These are phyloP conservation scores for Trichoderma gracile DNA, from an alignment of 2,329 filamentous ascomycete species.

Conservation along the genomic window DNA sequence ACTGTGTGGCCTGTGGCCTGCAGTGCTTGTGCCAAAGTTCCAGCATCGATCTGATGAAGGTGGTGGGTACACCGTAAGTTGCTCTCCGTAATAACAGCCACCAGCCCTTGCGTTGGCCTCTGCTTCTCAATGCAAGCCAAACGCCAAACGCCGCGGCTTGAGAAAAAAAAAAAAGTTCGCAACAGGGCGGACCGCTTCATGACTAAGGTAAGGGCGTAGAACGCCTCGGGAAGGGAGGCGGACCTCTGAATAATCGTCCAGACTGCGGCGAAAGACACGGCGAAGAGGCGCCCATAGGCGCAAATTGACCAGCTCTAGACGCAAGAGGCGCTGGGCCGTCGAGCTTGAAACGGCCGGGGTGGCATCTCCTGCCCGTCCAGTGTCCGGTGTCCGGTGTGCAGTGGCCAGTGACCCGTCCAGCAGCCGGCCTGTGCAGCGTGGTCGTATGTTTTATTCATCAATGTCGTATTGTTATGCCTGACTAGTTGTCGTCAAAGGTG, in stretches of 20 bases:
- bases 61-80: constrained; percentile 22
- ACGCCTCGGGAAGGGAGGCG: constrained; percentile 16
- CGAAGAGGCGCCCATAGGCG: neutral
- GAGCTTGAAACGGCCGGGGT: constrained; percentile 12
- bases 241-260: neutral
- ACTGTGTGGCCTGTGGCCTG: no score
- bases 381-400: neutral
- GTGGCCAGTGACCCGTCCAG: neutral
- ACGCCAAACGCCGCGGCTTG: constrained; percentile 6
- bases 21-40: no score
- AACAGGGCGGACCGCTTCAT: constrained; percentile 13
- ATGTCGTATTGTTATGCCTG: constrained; percentile 2
- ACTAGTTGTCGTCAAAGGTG: neutral
- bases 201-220: constrained; percentile 15
- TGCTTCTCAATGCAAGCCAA: neutral
- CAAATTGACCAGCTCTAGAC: no score
- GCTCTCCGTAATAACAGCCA: constrained; percentile 1
- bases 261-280: neutral
- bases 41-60: neutral
- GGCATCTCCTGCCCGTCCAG: neutral
- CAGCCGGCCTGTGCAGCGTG: neutral
- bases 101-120: constrained; percentile 19
- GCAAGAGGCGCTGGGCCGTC: no score
- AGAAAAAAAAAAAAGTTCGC: neutral
- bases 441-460: constrained; percentile 20